phyloP scores from a whole-genome alignment of 2,329 filamentous ascomycete species.

The Bertia moriformis region DNA sequence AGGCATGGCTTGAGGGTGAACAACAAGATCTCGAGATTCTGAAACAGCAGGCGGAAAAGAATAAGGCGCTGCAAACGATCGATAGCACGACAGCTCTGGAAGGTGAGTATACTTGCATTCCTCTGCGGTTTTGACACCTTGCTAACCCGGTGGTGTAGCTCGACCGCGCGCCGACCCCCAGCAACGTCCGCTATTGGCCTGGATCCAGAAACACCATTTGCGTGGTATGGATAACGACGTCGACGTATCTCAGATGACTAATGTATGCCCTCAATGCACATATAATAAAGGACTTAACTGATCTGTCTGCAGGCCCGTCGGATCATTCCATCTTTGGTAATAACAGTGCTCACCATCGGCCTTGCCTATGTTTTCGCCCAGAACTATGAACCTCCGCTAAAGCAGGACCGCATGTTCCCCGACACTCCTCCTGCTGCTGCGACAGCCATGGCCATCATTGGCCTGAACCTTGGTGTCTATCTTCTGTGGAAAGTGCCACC shows the following conservation, averaged over 20 bases:
- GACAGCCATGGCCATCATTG: conserved; percentile 31
- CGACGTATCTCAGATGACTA: no score
- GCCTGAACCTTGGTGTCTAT: conserved; percentile 31
- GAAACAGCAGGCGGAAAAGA: not conserved
- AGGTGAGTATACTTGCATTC: not conserved
- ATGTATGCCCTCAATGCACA: no score
- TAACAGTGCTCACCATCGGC: not conserved
- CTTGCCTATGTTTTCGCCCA: not conserved
- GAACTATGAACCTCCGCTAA: not conserved
- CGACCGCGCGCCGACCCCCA: conserved; percentile 22
- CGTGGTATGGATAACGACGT: conserved; percentile 15
- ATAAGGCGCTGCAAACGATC: not conserved
- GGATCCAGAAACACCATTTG: conserved; percentile 24
- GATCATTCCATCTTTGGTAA: not conserved
- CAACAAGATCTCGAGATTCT: not conserved
- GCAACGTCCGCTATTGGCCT: conserved; percentile 20
- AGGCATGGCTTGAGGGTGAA: not conserved
- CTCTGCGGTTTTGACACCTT: not conserved
- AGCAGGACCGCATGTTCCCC: not conserved
- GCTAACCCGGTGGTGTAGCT: conserved; percentile 7
- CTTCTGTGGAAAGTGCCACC: conserved; percentile 34
- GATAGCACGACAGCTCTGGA: not conserved
- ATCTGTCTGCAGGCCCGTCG: not conserved
- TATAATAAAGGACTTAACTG: not conserved
- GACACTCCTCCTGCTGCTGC: conserved; percentile 12